Conservation (phyloP, 345 rosid species). For the Ceriops zippeliana region DNA sequence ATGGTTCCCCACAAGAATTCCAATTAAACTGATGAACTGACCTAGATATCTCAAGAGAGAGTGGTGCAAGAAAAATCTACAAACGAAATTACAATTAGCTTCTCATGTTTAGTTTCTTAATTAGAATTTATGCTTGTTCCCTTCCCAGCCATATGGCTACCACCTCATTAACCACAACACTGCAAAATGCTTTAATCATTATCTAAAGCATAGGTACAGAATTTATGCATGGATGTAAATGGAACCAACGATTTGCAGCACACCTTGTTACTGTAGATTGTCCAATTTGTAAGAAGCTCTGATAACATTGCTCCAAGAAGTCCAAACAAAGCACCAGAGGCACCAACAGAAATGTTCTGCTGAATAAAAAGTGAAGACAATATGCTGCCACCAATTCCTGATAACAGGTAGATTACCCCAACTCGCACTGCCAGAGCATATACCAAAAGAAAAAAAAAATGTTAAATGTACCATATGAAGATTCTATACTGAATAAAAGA, state of each 20-base stretch:
- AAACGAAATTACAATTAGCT: too few relatives aligned
- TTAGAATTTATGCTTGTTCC: neutral
- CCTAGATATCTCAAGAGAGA: too few relatives aligned
- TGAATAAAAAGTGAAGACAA: slow-evolving; percentile 66
- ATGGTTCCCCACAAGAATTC: too few relatives aligned
- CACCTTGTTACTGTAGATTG: slow-evolving; percentile 78
- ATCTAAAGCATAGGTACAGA: neutral
- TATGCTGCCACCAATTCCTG: slow-evolving; percentile 87
- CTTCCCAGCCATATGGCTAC: neutral
- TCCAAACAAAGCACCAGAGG: slow-evolving; percentile 98
- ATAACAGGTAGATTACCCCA: slow-evolving; percentile 65
- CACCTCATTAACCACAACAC: too few relatives aligned
- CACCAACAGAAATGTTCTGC: slow-evolving; percentile 86
- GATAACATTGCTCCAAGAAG: slow-evolving; percentile 96
- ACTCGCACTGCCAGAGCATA: slow-evolving; percentile 55
- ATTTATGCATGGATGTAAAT: neutral
- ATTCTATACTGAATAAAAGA: neutral
- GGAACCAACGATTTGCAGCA: neutral
- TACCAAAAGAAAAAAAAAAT: neutral
- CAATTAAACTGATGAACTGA: too few relatives aligned
- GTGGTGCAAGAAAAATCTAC: too few relatives aligned
- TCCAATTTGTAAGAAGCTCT: slow-evolving; percentile 88
- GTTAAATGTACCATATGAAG: neutral
- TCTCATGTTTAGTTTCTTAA: too few relatives aligned
- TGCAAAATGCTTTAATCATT: neutral